Percentiles rank a stretch among this genome's conserved stretches.
Evolutionary conservation across 768 basidiomycete species (phyloP).

Genomic region (Mycena albidolilacea): DNA sequence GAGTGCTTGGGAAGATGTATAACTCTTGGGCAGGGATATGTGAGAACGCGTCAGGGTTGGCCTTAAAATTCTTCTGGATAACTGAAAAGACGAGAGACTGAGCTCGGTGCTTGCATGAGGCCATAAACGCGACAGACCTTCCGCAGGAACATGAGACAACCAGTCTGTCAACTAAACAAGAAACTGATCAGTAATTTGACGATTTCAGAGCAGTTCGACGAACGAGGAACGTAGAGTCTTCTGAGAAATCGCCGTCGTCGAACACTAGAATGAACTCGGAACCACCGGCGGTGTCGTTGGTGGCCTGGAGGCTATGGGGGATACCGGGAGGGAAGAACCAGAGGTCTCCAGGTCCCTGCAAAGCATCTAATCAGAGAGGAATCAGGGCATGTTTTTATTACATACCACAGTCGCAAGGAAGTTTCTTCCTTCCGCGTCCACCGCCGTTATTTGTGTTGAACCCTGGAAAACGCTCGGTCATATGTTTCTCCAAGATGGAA

Average conservation of each 20-base stretch:
- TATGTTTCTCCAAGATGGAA: neutral
- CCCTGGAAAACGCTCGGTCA: conserved; percentile 50
- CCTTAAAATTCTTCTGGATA: conserved; percentile 68
- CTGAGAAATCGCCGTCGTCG: conserved; percentile 65
- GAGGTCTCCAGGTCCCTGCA: conserved; percentile 62
- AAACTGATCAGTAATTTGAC: neutral
- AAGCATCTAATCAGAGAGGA: conserved; percentile 2
- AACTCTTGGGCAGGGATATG: conserved; percentile 62
- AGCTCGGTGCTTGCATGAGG: neutral
- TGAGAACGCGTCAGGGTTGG: conserved; percentile 55
- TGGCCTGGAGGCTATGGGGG: conserved; percentile 71
- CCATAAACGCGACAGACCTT: conserved; percentile 45
- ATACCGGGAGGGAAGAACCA: conserved; percentile 73
- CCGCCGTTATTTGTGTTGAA: conserved; percentile 61
- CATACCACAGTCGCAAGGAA: conserved; percentile 66
- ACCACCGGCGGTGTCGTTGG: conserved; percentile 59
- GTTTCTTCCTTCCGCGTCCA: conserved; percentile 64
- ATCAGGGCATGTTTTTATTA: conserved; percentile 34
- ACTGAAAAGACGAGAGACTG: conserved; percentile 44
- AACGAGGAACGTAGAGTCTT: conserved; percentile 68
- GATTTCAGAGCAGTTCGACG: conserved; percentile 1
- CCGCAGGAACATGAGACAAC: conserved; percentile 67
- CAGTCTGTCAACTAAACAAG: conserved; percentile 64
- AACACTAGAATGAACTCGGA: conserved; percentile 70
- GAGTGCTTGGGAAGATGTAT: conserved; percentile 65